Conservation (phyloP, 495 filamentous ascomycete genomes). For the Bryoglossum gracile region DNA sequence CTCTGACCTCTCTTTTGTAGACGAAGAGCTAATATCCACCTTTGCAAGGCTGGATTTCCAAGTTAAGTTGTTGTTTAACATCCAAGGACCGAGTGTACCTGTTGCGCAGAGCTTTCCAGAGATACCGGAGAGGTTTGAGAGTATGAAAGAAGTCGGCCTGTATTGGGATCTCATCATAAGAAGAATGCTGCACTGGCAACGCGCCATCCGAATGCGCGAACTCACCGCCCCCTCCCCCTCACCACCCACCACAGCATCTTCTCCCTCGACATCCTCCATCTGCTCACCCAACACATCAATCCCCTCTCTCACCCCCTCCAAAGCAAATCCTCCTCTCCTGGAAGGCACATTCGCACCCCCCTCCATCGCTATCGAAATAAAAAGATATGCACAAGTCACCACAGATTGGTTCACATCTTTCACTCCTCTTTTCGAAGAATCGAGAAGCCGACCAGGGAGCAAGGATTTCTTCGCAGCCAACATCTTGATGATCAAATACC, state of each 20-base stretch:
- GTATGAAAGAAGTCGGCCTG: not conserved
- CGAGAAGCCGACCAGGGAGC: not conserved
- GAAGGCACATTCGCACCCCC: not conserved
- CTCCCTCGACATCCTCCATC: no score
- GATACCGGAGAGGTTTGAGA: not conserved
- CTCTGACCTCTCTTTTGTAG: not conserved
- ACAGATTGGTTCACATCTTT: not conserved
- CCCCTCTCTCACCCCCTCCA: not conserved
- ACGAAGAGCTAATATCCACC: not conserved
- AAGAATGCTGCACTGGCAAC: not conserved
- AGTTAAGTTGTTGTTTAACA: not conserved
- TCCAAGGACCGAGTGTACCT: no score
- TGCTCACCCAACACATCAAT: not conserved
- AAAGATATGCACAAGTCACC: not conserved
- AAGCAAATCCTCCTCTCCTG: not conserved
- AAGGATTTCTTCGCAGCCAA: slow-evolving; percentile 1
- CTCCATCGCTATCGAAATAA: not conserved
- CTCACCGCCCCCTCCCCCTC: no score
- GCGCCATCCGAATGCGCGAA: no score
- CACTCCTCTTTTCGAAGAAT: not conserved
- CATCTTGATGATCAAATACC: not conserved
- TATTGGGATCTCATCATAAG: slow-evolving; percentile 4
- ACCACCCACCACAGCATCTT: no score
- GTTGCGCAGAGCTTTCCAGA: not conserved
- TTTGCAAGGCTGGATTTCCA: slow-evolving; percentile 3